Evolutionary conservation across 2,329 filamentous ascomycete genomes (phyloP).

Genomic region (Colletotrichum sublineola): DNA sequence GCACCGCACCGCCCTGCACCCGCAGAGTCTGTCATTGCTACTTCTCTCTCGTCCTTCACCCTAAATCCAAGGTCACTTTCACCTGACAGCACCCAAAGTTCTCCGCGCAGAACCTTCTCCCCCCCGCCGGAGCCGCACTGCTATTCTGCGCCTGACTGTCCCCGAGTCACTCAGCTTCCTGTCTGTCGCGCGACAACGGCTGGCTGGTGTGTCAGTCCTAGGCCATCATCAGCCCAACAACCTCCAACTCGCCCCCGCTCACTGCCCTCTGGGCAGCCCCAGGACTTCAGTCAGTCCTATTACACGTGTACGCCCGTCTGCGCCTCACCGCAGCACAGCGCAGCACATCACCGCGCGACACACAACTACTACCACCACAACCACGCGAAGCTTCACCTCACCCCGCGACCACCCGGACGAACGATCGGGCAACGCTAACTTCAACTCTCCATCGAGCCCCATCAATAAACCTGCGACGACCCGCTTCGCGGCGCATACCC

Average conservation of each 20-base stretch:
- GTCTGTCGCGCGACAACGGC: conserved; percentile 22
- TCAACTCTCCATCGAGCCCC: conserved; percentile 11
- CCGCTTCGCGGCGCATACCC: conserved; percentile 18
- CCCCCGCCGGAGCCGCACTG: not conserved
- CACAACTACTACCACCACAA: not conserved
- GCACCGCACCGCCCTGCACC: conserved; percentile 10
- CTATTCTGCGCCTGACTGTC: conserved; percentile 10
- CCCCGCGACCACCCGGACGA: conserved; percentile 30
- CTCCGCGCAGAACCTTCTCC: conserved; percentile 9
- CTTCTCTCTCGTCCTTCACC: conserved; percentile 11
- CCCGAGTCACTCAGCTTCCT: not conserved
- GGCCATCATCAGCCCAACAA: conserved; percentile 30
- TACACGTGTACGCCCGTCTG: conserved; percentile 21
- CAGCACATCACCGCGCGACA: not conserved
- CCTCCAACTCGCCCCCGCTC: conserved; percentile 24
- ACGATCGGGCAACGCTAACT: conserved; percentile 28
- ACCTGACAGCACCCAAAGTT: conserved; percentile 7
- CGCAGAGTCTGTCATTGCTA: conserved; percentile 10
- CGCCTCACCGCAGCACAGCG: conserved; percentile 29
- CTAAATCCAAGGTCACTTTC: conserved; percentile 7
- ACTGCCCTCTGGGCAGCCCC: conserved; percentile 25
- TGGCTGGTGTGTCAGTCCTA: conserved; percentile 23
- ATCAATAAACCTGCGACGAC: conserved; percentile 15
- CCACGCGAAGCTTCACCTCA: conserved; percentile 35
- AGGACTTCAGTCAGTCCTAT: conserved; percentile 40